Evolutionary conservation across 345 rosid species (phyloP).

Genomic region (sweet orange (Citrus sinensis)): DVS_A1.0 CM039165.1:35277001-35277500

Average conservation of each 20-base stretch:
- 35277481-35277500: slow-evolving; percentile 3
- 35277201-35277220: slow-evolving; percentile 5
- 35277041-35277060: slow-evolving; percentile 4
- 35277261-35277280: background rate
- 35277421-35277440: background rate
- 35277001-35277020: background rate
- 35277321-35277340: slow-evolving; percentile 4
- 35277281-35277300: slow-evolving; percentile 13
- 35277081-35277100: background rate
- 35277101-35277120: slow-evolving; percentile 13
- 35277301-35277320: background rate
- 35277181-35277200: slow-evolving; percentile 5
- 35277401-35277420: background rate
- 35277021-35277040: background rate
- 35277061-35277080: background rate
- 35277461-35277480: background rate
- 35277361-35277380: background rate
- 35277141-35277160: background rate
- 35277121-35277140: slow-evolving; percentile 1
- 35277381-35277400: background rate
- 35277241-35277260: background rate
- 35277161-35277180: slow-evolving; percentile 7
- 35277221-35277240: slow-evolving; percentile 14
- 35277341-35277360: background rate
- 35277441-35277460: background rate